phyloP scores from a whole-genome alignment of 2,329 filamentous ascomycete species.

The Leptosphaerulina australis region DNA sequence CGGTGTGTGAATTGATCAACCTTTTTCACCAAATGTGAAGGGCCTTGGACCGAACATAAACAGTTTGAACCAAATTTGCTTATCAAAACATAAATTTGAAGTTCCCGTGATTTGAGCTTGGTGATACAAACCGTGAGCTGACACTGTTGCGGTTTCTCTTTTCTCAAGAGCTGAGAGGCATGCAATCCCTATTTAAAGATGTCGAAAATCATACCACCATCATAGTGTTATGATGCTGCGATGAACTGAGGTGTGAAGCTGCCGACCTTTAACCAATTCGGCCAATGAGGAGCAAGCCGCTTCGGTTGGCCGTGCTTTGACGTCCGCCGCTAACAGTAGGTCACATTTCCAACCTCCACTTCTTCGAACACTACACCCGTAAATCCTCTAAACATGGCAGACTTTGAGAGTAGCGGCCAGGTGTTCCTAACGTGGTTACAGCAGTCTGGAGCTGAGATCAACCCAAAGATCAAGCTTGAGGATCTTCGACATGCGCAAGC shows the following conservation, averaged over 20 bases:
- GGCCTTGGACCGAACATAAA: too few species aligned
- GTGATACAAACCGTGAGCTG: constrained; percentile 10
- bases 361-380: constrained; percentile 5
- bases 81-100: constrained; percentile 4
- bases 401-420: constrained; percentile 53
- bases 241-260: not conserved
- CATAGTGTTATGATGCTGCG: too few species aligned
- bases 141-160: constrained; percentile 10
- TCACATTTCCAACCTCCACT: constrained; percentile 27
- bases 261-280: constrained; percentile 18
- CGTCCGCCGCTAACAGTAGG: constrained; percentile 26
- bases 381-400: constrained; percentile 28
- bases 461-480: constrained; percentile 62
- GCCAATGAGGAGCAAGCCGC: constrained; percentile 29
- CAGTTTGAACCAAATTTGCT: too few species aligned
- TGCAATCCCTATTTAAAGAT: not conserved
- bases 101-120: constrained; percentile 9
- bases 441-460: constrained; percentile 60
- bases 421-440: constrained; percentile 65
- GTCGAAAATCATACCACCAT: too few species aligned
- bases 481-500: constrained; percentile 63
- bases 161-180: not conserved
- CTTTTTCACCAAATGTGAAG: too few species aligned
- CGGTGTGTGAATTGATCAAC: too few species aligned
- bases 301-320: constrained; percentile 27